Evolutionary conservation across 352 stramenopile species (phyloP), one percentile per base, ranked within the genome.

Genomic region (Globisporangium carolinianum): DNA sequence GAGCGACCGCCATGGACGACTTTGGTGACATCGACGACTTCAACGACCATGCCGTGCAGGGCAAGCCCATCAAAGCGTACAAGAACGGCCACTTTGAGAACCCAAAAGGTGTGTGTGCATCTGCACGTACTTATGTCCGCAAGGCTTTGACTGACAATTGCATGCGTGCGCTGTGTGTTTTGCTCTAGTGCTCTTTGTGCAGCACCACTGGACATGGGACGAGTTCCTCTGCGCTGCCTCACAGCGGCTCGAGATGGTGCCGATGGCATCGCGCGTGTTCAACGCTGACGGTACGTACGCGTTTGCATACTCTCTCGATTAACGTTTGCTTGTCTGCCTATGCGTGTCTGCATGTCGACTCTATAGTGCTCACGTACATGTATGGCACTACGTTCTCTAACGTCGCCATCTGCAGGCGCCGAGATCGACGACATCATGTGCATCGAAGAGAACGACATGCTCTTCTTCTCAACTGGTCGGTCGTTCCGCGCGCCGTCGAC

Each of bases 371-470:
- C 58, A 1, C 49, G 43, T 12, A 18, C n/a, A 32, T 32, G 24
- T 32, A 32, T 32, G 24, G 24, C 24, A 32, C 24, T 32, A 32
- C 24, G 24, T 32, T 32, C 24, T 32, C 24, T 32, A 32, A 32
- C 24, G 24, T 32, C 24, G 24, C 24, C 24, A 32, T 10, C 14
- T n/a, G 15, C 51, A 76, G 76, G 84, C 47, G 81, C 85, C 15
- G 84, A 94, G 61, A 88, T 95, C 55, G 82, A 91, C 58, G 86
- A 95, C 67, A 86, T 92, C 63, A 95, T 94, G 86, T 89, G 83
- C 72, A 94, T 96, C 38, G 86, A 96, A 55, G 86, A 96, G 62
- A 87, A 90, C 61, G 86, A 94, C 69, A 93, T 94, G 68, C 76
- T 94, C 38, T 96, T 96, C 66, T 88, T 96, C 64, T 94, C 83